Evolutionary conservation across 140 eudicot species (phyloP).

Genomic region (Erigeron philadelphicus): DNA sequence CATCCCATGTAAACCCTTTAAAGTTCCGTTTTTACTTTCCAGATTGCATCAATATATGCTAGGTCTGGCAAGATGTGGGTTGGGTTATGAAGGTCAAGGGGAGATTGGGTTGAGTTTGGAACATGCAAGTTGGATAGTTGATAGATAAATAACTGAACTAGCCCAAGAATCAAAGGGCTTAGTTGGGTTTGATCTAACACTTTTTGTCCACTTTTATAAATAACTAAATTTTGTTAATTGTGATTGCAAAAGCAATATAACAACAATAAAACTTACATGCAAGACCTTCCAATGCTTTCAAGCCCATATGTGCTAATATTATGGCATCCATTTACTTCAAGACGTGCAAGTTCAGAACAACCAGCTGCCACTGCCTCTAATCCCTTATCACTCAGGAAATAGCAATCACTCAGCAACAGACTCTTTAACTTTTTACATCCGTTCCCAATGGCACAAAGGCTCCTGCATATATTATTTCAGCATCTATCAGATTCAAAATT

Average conservation of each 20-base stretch:
- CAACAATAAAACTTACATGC: constrained; percentile 43
- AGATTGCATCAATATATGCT: too few relatives aligned
- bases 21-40: background rate
- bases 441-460: constrained; percentile 76
- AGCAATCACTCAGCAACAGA: constrained; percentile 77
- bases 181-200: background rate
- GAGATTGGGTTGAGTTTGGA: too few relatives aligned
- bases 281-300: constrained; percentile 71
- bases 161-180: too few relatives aligned
- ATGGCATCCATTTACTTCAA: constrained; percentile 96
- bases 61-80: too few relatives aligned
- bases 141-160: too few relatives aligned
- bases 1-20: background rate
- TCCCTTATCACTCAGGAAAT: constrained; percentile 69
- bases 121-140: too few relatives aligned
- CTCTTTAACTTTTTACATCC: constrained; percentile 76
- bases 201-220: background rate
- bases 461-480: constrained; percentile 38
- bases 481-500: background rate
- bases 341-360: constrained; percentile 82
- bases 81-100: too few relatives aligned
- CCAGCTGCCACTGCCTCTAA: constrained; percentile 88
- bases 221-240: background rate
- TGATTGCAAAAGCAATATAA: background rate
- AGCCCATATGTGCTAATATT: constrained; percentile 75